Conservation (phyloP, 768 basidiomycete genomes). For the Crucibulum laeve region DNA sequence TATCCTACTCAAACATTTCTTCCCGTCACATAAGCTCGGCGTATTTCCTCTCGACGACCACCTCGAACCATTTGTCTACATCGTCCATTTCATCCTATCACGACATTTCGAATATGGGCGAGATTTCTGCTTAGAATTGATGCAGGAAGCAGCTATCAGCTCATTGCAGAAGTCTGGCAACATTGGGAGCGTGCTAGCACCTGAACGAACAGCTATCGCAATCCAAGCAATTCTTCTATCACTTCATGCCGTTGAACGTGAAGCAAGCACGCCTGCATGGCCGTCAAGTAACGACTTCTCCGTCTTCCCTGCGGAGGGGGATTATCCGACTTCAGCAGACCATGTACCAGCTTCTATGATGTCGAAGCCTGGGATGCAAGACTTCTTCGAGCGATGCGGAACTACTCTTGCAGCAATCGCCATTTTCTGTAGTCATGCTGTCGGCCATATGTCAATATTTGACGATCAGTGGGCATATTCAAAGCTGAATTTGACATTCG, state of each 20-base stretch:
- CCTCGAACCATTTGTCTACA: slow-evolving; percentile 70
- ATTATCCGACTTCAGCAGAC: slow-evolving; percentile 70
- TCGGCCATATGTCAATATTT: slow-evolving; percentile 76
- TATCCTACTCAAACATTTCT: slow-evolving; percentile 67
- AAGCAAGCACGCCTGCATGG: slow-evolving; percentile 69
- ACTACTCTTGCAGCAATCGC: slow-evolving; percentile 55
- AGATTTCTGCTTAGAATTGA: slow-evolving; percentile 75
- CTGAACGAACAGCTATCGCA: slow-evolving; percentile 72
- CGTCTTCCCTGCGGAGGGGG: slow-evolving; percentile 45
- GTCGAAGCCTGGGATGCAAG: slow-evolving; percentile 63
- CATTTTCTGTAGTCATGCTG: slow-evolving; percentile 51
- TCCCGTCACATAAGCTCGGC: slow-evolving; percentile 62
- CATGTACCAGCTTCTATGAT: slow-evolving; percentile 51
- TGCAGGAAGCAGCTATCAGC: slow-evolving; percentile 62
- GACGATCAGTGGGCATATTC: slow-evolving; percentile 79
- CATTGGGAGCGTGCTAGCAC: slow-evolving; percentile 43
- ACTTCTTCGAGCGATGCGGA: slow-evolving; percentile 66
- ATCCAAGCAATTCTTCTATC: slow-evolving; percentile 76
- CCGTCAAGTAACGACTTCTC: slow-evolving; percentile 72
- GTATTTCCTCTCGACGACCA: slow-evolving; percentile 71
- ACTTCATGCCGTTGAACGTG: slow-evolving; percentile 66
- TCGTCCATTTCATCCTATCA: slow-evolving; percentile 78
- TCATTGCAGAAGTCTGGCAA: slow-evolving; percentile 35
- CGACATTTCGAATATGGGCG: slow-evolving; percentile 83
- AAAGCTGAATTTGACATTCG: slow-evolving; percentile 53